Evolutionary conservation across 495 filamentous ascomycete species (phyloP), one percentile per base, ranked within the genome.

Genomic region (Annulohypoxylon maeteangense): DNA sequence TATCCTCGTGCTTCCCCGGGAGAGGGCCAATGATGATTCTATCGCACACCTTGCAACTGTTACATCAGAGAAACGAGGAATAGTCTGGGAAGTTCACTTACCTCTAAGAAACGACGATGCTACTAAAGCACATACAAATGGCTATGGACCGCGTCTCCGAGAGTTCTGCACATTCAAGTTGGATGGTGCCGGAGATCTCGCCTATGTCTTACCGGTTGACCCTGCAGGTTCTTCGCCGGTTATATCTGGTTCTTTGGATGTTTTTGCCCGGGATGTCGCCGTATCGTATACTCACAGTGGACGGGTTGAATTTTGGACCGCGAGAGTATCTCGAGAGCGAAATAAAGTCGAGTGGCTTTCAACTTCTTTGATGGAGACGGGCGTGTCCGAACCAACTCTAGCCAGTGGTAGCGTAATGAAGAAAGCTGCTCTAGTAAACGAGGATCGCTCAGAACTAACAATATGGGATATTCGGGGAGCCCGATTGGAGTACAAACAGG

Each of bases 381-480:
- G 90, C 12, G 87, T 98, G 14, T 73, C 76, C 7, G 87, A 90
- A 54, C 91, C 91, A 31, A 90, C 91, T 0, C 83, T 97, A 12
- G 92, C 91, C 20, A 97, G 93, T 76, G 93, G 91, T 10, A 97
- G 91, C 76, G 93, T 90, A 14, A 92, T 94, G 70, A 88, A 93
- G 61, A 98, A 95, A 78, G 92, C 92, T 20, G 94, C 94, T 3
- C 80, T 97, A 4, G 92, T 96, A 40, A 91, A 94, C 75, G 79
- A 88, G 7, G 80, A 83, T 20, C 87, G 89, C 54, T 93, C 90
- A n/a, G 87, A 89, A 55, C 78, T 98, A 62, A 95, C 93, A 0
- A 96, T 98, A 59, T 98, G 95, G 95, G 94, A 97, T 76, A 91
- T 91, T 4, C 88, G 89, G 70, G 92, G 91, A 51, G 88, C 88